phyloP scores from a whole-genome alignment of 2,329 filamentous ascomycete genomes.

The Ophiostoma angusticollis region DNA sequence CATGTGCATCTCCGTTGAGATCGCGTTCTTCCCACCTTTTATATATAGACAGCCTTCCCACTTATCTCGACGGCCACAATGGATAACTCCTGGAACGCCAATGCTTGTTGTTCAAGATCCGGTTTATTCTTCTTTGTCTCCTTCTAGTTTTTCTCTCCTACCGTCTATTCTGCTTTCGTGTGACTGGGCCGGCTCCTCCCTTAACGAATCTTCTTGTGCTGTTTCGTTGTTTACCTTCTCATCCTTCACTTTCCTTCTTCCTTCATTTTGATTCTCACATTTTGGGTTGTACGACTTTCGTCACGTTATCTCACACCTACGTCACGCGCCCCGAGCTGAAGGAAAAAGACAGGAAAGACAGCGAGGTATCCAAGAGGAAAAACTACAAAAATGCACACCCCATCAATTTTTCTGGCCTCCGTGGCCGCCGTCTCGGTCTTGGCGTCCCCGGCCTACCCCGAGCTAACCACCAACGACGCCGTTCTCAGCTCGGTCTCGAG shows the following conservation, averaged over 20 bases:
- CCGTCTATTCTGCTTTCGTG: too few relatives aligned
- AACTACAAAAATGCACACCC: constrained; percentile 39
- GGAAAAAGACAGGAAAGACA: too few relatives aligned
- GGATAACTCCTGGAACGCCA: too few relatives aligned
- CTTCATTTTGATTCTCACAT: not conserved
- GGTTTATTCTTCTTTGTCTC: not conserved
- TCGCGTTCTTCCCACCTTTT: not conserved
- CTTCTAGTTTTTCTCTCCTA: too few relatives aligned
- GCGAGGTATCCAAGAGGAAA: too few relatives aligned
- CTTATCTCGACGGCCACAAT: too few relatives aligned
- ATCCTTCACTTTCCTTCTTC: not conserved
- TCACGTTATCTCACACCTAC: too few relatives aligned
- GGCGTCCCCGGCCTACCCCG: constrained; percentile 35
- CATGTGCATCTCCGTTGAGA: too few relatives aligned
- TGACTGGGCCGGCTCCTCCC: too few relatives aligned
- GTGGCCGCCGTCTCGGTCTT: constrained; percentile 32
- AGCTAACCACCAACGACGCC: constrained; percentile 27
- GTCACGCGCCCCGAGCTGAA: too few relatives aligned
- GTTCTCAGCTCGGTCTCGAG: constrained; percentile 37
- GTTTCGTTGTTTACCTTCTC: not conserved
- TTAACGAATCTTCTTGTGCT: not conserved
- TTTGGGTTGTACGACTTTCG: not conserved
- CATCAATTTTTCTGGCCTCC: constrained; percentile 31
- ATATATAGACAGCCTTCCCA: too few relatives aligned
- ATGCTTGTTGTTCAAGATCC: too few relatives aligned